Base-by-base conservation (phyloP, 805 yeast genomes). In the Metschnikowia kunwiensis region DNA sequence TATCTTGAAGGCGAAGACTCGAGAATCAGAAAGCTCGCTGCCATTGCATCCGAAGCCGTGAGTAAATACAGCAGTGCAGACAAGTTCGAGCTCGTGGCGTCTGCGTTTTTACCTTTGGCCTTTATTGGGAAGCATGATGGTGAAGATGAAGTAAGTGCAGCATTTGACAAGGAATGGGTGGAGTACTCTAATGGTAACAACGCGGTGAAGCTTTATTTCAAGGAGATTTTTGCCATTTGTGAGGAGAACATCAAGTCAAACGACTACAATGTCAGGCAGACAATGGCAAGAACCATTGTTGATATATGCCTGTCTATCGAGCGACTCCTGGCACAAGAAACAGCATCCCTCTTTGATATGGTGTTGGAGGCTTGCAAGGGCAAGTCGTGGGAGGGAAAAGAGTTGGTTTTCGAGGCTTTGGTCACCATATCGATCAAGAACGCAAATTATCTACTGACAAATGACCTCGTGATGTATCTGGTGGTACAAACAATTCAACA, bases 321-420 rank as follows among this genome's bases (percentile, higher is more conserved):
- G 11, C 27, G 15, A 3, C 35, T 29, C 17, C 43, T 43, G 20
- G 36, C 39, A 2, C 26, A 27, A 10, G 57, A 57, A 24, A 46
- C 55, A 15, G 18, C 38, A 2, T 47, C 55, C 24, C 55, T 86
- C 12, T 75, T 84, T 40, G 59, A 64, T 0, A 63, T 78, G 5
- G 63, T 86, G 30, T 54, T 84, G 12, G 71, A 70, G 19, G 77
- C 94, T 0, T 69, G 80, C 37, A 67, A 71, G 37, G 96, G 96
- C 1, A 76, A 94, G 42, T 75, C 91, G 7, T 91, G 96, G 93
- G 70, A 72, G 11, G 97, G 97, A 5, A 91, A 91, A 51, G 96
- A 88, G 48, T 58, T 69, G 19, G 72, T 93, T 1, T 63, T 87
- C 13, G 78, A 77, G 24, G 85, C 96, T 0, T 61, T 89, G 36